Evolutionary conservation across 73 alveolate genomes (phyloP), one percentile per base, ranked within the genome.

Genomic region (Paramecium sexaurelia): DNA sequence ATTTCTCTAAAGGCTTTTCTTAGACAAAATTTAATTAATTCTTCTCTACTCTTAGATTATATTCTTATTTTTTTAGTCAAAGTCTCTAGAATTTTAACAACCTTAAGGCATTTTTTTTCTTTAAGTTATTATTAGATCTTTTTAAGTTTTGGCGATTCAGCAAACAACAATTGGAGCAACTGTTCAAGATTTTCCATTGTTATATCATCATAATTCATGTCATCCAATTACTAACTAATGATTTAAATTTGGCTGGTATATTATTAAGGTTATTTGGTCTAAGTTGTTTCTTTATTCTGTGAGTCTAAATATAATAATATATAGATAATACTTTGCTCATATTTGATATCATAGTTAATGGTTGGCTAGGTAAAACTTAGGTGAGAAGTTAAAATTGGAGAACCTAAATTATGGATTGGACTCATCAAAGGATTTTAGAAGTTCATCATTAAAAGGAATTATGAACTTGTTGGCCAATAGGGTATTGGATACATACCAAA

Each of bases 401-500:
- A 61, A 32, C 83, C 83, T 61, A 61, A 61, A 32, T 61, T 61
- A 61, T 61, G 83, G 26, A 61, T 61, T 3, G 83, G 83, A 61
- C 83, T 61, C 83, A 61, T 61, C 26, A 61, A 32, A 26, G 83
- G 83, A 61, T 61, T 61, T 27, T 61, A 8, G n/a, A 61, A 61
- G 47, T 61, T 61, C 83, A 61, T 61, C 83, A 61, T 61, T 61
- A 61, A 32, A 11, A 61, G 83, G 5, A 61, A 61, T 61, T 61
- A 19, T 61, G 83, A 61, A 27, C 83, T 61, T 61, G 83, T 61
- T 61, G 83, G 47, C 83, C 83, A 61, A 32, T 61, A 61, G 47
- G 83, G 83, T 26, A 61, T 15, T 27, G 83, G 83, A 61, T 61
- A 61, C 83, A 61, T 61, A 26, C 83, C 26, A 29, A 61, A 61